Evolutionary conservation across 441 rosid species (phyloP), one percentile per base, ranked within the genome.

Genomic region (Hura crepitans): DNA sequence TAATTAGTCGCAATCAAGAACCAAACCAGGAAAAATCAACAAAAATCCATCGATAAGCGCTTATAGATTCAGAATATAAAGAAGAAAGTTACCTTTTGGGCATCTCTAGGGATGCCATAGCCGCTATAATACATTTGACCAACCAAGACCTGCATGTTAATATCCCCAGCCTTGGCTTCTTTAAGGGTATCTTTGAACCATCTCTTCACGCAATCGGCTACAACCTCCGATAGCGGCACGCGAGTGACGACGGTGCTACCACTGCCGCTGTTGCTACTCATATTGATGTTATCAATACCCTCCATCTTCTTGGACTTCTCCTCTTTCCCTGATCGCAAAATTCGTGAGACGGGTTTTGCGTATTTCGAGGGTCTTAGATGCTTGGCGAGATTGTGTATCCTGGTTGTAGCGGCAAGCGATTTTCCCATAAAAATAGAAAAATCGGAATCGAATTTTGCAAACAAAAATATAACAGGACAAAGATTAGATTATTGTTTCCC

Each of bases 101-200:
- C 72, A 74, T 89, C 89, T 71, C 81, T 78, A 74, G 94, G 71
- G 65, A 87, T 67, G 18, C 98, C 97, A 81, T 91, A 94, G 35
- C 97, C 98, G 73, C 86, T 88, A 72, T 84, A 79, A 76, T 91
- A 94, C 98, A 94, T 94, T 89, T 94, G 98, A 71, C 86, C 80
- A 58, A 91, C 84, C 61, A 93, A 74, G 51, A 91, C 89, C 74
- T 93, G 98, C 97, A 91, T 93, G 71, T 81, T 88, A 60, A 87
- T 81, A 80, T 89, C 97, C 18, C 98, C 97, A 9, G 87, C 79
- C 76, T 85, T 93, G 22, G 98, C 98, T 80, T 91, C 98, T 75
- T 91, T 91, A 56, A 93, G 95, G 1, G 96, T 84, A 57, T 91
- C 98, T 58, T 83, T 88, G 65, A 94, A 94, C 97, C 98, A 94